Evolutionary conservation across 441 rosid genomes (phyloP).

Genomic region (Populus hybrid): DNA sequence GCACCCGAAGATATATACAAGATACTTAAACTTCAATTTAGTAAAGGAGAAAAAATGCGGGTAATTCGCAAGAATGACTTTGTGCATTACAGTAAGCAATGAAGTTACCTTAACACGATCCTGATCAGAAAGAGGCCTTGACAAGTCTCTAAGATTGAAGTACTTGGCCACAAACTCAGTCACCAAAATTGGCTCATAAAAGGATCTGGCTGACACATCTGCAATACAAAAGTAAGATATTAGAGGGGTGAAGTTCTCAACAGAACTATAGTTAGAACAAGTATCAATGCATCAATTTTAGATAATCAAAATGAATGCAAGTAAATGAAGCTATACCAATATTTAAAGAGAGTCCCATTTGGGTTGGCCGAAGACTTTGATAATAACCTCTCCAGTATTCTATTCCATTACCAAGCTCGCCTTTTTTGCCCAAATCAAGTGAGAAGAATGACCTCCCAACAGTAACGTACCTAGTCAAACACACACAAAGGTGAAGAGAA

Average conservation of each 20-base stretch:
- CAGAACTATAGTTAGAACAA: not conserved
- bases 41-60: too few species aligned
- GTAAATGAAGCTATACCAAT: constrained; percentile 40
- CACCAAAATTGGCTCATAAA: constrained; percentile 23
- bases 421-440: constrained; percentile 28
- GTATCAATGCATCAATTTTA: not conserved
- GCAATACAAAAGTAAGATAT: not conserved
- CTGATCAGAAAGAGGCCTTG: too few species aligned
- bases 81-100: too few species aligned
- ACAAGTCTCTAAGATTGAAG: too few species aligned
- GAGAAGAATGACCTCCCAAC: constrained; percentile 68
- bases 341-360: constrained; percentile 77
- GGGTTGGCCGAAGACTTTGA: constrained; percentile 69
- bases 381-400: constrained; percentile 69
- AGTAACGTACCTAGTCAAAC: constrained; percentile 33
- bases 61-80: too few species aligned
- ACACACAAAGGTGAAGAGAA: not conserved
- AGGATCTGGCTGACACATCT: not conserved
- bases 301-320: not conserved
- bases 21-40: too few species aligned
- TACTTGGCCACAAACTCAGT: too few species aligned
- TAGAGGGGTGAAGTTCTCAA: not conserved
- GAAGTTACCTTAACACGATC: too few species aligned
- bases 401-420: constrained; percentile 52
- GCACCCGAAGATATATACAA: too few species aligned